Base-by-base conservation (phyloP, 139 green algal species). In the Haematococcus lacustris region DNA sequence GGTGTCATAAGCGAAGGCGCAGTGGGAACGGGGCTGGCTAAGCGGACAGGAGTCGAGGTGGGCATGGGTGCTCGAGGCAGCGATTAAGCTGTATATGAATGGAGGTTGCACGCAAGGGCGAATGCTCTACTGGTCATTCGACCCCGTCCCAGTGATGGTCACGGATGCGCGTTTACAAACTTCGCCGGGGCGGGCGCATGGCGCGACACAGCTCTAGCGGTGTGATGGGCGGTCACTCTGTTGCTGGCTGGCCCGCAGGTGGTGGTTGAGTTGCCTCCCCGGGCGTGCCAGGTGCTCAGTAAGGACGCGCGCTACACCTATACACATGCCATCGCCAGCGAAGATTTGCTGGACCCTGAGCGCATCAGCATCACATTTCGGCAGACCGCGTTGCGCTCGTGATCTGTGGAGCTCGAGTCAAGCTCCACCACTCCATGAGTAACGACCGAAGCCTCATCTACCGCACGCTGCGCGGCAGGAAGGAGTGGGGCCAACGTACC, bases 251-350 rank as follows among this genome's bases (percentile, higher is more conserved):
- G 33, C 25, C 53, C 41, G 0, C 66, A 71, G 47, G 21, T 59
- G 26, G 64, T 57, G 0, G 76, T 81, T 41, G 9, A 17, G 33
- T 51, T 78, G 47, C 34, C 39, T 3, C 59, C 23, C 0, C n/a
- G 69, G n/a, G 39, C 26, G 7, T 41, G 80, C 47, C 80, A 85
- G 73, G 64, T 77, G 37, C 72, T 83, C 33, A 75, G 61, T 30
- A 47, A 71, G 7, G 38, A 71, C 1, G 73, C 76, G 2, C 68
- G 80, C n/a, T 86, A 80, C 60, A 79, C 30, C 70, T 83, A 79
- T 43, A 78, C 67, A 1, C 80, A 86, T 60, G 70, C 41, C 62
- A 86, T 86, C 51, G 35, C 26, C 0, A 32, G 28, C 0, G 30
- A 34, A 0, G 71, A 82, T 28, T 4, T 86, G 7, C 32, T 74